A percentile compares a stretch with the other conserved stretches of the same genome.
These are phyloP conservation scores for baker's yeast (Saccharomyces cerevisiae) DNA, from an alignment of 805 yeast genomes.

Conservation along the genomic window DNA sequence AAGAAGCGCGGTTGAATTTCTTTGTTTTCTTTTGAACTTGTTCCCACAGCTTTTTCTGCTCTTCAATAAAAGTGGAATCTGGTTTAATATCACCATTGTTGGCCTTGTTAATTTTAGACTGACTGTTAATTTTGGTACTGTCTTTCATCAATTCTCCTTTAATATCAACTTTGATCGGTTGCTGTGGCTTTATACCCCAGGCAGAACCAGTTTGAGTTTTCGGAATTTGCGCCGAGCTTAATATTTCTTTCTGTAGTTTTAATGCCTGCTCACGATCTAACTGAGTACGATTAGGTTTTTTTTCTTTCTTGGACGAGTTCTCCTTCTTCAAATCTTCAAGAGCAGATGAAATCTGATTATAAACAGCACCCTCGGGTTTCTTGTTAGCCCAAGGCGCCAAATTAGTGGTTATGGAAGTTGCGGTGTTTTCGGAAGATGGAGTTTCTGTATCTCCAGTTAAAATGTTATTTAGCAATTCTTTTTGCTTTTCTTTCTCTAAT, in stretches of 20 bases:
- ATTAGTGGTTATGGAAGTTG: slow-evolving; percentile 4
- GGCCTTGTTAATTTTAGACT: neutral
- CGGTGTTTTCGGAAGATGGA: neutral
- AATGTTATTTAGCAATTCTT: neutral
- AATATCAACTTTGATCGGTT: neutral
- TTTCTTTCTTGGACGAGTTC: neutral
- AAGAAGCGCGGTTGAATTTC: slow-evolving; percentile 38
- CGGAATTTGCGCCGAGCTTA: neutral
- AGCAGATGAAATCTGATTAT: neutral
- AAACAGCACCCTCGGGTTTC: neutral
- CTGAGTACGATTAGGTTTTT: neutral
- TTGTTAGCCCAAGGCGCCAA: slow-evolving; percentile 28
- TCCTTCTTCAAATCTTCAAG: neutral
- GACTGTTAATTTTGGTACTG: neutral
- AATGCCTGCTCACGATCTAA: neutral
- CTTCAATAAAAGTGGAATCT: slow-evolving; percentile 24
- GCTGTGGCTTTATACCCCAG: neutral
- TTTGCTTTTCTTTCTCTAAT: slow-evolving; percentile 1
- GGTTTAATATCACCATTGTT: neutral
- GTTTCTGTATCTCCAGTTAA: neutral
- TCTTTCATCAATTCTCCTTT: neutral
- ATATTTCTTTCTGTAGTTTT: neutral
- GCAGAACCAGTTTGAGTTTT: neutral
- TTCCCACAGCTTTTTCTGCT: slow-evolving; percentile 31
- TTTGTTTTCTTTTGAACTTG: slow-evolving; percentile 59